A percentile compares a stretch with the other conserved stretches of the same genome.
These are phyloP conservation scores for Taphrina confusa DNA, from an alignment of 1,139 yeast genomes.

Conservation along the genomic window DNA sequence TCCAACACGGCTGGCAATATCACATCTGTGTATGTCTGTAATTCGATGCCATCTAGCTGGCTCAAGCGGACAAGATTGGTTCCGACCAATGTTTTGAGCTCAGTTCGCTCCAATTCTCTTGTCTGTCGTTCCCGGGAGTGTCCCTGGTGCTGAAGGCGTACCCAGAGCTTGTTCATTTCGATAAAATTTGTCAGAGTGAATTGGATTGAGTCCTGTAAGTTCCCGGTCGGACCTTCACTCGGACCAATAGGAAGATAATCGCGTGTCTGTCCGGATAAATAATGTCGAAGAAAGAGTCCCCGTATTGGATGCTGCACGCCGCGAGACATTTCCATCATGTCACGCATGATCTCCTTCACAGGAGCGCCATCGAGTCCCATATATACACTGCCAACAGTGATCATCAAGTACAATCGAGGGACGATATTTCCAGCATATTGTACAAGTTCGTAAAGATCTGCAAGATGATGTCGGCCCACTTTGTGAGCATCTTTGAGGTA, in stretches of 20 bases:
- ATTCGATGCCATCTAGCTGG: slow-evolving; percentile 77
- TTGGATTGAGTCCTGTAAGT: slow-evolving; percentile 64
- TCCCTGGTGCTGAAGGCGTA: slow-evolving; percentile 92
- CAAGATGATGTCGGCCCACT: slow-evolving; percentile 62
- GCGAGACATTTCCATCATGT: slow-evolving; percentile 96
- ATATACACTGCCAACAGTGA: slow-evolving; percentile 70
- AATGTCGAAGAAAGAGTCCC: slow-evolving; percentile 86
- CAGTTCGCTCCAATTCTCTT: slow-evolving; percentile 77
- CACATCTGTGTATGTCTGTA: slow-evolving; percentile 58
- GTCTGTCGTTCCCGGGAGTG: slow-evolving; percentile 78
- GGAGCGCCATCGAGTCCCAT: slow-evolving; percentile 71
- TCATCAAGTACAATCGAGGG: slow-evolving; percentile 90
- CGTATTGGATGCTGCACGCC: slow-evolving; percentile 94
- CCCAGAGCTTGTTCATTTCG: slow-evolving; percentile 98
- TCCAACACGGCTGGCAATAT: slow-evolving; percentile 81
- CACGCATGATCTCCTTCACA: slow-evolving; percentile 81
- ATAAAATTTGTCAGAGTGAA: slow-evolving; percentile 83
- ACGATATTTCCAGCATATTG: slow-evolving; percentile 86
- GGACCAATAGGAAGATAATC: slow-evolving; percentile 59
- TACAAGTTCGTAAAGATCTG: slow-evolving; percentile 89
- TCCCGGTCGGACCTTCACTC: slow-evolving; percentile 48
- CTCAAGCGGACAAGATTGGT: slow-evolving; percentile 86
- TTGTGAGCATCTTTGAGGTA: slow-evolving; percentile 69
- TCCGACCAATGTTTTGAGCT: slow-evolving; percentile 87
- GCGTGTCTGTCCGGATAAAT: slow-evolving; percentile 79